Conservation (phyloP, 345 rosid species). For the Hypericum androsaemum region DNA sequence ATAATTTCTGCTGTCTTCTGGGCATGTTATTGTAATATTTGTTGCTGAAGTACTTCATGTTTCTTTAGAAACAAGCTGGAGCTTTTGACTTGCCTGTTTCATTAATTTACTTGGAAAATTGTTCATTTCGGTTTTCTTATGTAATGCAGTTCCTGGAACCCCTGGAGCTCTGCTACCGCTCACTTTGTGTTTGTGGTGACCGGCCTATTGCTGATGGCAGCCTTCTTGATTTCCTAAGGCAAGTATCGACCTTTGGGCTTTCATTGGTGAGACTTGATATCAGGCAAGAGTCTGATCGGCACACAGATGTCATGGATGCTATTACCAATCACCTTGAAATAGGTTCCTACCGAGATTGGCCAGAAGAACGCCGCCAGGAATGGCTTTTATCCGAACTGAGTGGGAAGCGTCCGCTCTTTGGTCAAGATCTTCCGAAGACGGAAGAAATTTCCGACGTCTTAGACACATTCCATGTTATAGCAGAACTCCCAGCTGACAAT, state of each 20-base stretch:
- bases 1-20: too few relatives aligned
- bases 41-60: too few relatives aligned
- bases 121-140: conserved; percentile 13
- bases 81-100: background rate
- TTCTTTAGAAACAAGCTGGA: too few relatives aligned
- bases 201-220: conserved; percentile 92
- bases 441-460: conserved; percentile 9
- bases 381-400: conserved; percentile 90
- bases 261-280: conserved; percentile 91
- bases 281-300: conserved; percentile 93
- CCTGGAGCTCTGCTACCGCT: conserved; percentile 89
- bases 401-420: conserved; percentile 86
- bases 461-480: conserved; percentile 23
- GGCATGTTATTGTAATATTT: too few relatives aligned
- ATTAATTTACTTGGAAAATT: background rate
- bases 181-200: conserved; percentile 89
- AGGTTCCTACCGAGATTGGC: conserved; percentile 86
- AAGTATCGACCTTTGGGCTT: conserved; percentile 96
- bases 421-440: conserved; percentile 23
- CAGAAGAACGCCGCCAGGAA: conserved; percentile 73
- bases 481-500: conserved; percentile 26
- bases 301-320: conserved; percentile 93
- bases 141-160: conserved; percentile 79
- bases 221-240: conserved; percentile 97
- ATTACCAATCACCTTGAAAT: conserved; percentile 73